phyloP scores from a whole-genome alignment of 2,329 filamentous ascomycete genomes.

The Trichoderma brevicompactum region DNA sequence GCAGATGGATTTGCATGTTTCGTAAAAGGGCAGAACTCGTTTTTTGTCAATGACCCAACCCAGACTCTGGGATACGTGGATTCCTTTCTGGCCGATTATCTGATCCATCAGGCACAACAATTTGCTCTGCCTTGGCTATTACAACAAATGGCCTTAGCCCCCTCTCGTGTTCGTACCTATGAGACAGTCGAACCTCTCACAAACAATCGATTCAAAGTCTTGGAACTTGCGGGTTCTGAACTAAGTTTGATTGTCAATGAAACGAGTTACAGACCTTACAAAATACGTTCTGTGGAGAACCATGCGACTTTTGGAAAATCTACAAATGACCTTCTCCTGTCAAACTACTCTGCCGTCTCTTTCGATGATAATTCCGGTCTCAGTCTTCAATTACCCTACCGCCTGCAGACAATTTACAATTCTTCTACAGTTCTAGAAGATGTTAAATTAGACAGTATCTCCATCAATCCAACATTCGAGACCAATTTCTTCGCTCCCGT shows the following conservation, averaged over 20 bases:
- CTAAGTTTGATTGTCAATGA: neutral
- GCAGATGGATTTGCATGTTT: conserved; percentile 8
- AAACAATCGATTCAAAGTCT: neutral
- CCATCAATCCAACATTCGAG: neutral
- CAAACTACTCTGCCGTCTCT: neutral
- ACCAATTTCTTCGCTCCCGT: neutral
- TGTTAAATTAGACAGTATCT: neutral
- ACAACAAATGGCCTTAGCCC: neutral
- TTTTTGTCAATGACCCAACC: conserved; percentile 1
- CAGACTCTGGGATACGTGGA: neutral
- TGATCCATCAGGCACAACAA: conserved; percentile 4
- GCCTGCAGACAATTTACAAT: neutral
- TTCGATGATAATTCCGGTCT: neutral
- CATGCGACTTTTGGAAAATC: neutral
- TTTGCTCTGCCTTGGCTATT: neutral
- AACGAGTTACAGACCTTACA: neutral
- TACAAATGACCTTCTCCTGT: neutral
- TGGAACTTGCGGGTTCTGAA: neutral
- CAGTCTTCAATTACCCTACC: conserved; percentile 4
- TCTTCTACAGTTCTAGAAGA: neutral
- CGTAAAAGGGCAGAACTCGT: neutral
- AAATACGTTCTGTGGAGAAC: neutral
- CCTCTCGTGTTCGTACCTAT: neutral
- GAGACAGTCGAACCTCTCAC: neutral
- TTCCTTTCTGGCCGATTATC: neutral